A percentile compares a stretch with the other conserved stretches of the same genome.
These are phyloP conservation scores for Boletus reticuloceps DNA, from an alignment of 768 basidiomycete genomes.

Conservation along the genomic window DNA sequence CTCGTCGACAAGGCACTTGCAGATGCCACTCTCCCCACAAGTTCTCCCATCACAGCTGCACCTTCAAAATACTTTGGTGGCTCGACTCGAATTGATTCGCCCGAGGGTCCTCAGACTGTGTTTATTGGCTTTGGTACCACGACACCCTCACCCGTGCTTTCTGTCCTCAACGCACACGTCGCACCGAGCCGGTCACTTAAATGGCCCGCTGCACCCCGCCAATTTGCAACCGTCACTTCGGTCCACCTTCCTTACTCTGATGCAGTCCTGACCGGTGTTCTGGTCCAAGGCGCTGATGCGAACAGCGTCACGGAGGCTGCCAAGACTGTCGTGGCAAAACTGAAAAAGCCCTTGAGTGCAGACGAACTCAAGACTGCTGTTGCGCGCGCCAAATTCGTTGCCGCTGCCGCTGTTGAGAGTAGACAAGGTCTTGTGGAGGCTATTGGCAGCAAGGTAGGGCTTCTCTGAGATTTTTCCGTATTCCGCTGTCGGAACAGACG, in stretches of 20 bases:
- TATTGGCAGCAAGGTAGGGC: constrained; percentile 45
- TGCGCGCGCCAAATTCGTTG: constrained; percentile 84
- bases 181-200: constrained; percentile 81
- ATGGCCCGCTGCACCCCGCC: constrained; percentile 68
- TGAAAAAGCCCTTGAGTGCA: constrained; percentile 55
- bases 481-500: too few relatives aligned
- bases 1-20: constrained; percentile 73
- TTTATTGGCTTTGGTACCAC: constrained; percentile 88
- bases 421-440: constrained; percentile 62
- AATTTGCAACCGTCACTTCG: constrained; percentile 61
- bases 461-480: too few relatives aligned
- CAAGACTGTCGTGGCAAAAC: constrained; percentile 64
- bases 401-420: constrained; percentile 67
- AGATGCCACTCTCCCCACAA: constrained; percentile 29
- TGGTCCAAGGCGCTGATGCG: constrained; percentile 67
- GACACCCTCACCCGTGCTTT: constrained; percentile 65
- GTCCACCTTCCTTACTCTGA: constrained; percentile 91
- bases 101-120: constrained; percentile 66
- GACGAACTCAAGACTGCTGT: constrained; percentile 81
- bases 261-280: constrained; percentile 80
- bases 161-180: constrained; percentile 77
- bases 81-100: constrained; percentile 68
- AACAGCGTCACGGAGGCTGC: constrained; percentile 65
- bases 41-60: constrained; percentile 29
- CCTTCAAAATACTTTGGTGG: constrained; percentile 74